Percentiles rank a stretch among this genome's conserved stretches.
Evolutionary conservation across 306 rosid genomes (phyloP).

Genomic region (Datisca glomerata): DNA sequence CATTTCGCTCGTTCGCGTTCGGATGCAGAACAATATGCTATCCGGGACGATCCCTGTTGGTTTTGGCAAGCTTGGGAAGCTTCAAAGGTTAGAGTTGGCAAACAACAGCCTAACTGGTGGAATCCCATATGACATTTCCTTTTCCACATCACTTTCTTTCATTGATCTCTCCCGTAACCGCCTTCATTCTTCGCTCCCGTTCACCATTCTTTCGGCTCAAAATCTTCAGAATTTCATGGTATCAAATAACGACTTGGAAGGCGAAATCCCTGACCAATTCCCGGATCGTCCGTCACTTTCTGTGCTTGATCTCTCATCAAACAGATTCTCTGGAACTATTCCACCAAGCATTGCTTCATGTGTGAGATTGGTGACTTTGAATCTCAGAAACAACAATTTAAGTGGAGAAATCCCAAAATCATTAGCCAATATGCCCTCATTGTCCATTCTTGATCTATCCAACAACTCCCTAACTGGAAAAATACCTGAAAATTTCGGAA

Average conservation of each 20-base stretch:
- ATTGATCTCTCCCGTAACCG: constrained; percentile 71
- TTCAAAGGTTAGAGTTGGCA: constrained; percentile 86
- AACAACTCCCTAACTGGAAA: constrained; percentile 83
- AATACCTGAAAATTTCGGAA: constrained; percentile 71
- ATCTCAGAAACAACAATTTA: constrained; percentile 69
- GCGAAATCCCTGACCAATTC: constrained; percentile 71
- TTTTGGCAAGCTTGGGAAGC: constrained; percentile 73
- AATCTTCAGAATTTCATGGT: constrained; percentile 66
- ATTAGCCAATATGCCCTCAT: constrained; percentile 61
- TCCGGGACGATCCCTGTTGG: constrained; percentile 70
- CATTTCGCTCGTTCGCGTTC: constrained; percentile 66
- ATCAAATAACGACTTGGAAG: constrained; percentile 58
- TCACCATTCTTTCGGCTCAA: constrained; percentile 65
- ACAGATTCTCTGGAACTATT: constrained; percentile 56
- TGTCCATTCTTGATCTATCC: constrained; percentile 83
- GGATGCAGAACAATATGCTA: constrained; percentile 80
- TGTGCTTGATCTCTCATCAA: constrained; percentile 74
- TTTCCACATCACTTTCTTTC: constrained; percentile 80
- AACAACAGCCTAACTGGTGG: constrained; percentile 76
- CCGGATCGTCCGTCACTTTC: constrained; percentile 87
- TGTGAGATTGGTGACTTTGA: constrained; percentile 67
- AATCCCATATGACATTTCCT: constrained; percentile 70
- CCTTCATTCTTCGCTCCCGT: constrained; percentile 73
- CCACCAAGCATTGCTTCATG: constrained; percentile 83
- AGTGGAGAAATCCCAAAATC: constrained; percentile 66